Base-by-base conservation (phyloP, 495 filamentous ascomycete species). In the Aspergillus carlsbadensis region DNA sequence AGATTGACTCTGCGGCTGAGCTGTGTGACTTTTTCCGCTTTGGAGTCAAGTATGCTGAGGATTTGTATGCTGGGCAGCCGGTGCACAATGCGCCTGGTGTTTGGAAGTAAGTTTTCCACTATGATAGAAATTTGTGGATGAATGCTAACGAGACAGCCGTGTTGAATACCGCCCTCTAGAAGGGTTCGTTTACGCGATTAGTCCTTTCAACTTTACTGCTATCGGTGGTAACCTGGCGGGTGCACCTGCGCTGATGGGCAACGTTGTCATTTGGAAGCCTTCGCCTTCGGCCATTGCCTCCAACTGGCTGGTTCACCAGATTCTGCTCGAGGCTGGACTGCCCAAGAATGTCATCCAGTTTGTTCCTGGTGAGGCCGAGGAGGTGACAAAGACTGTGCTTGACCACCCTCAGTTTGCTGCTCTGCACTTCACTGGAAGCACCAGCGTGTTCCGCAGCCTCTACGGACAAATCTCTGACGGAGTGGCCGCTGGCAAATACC, bases 1-100 rank as follows among this genome's bases (percentile, higher is more conserved):
- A 97, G 81, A 96, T 97, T 61, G 92, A 97, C 72, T 84, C 93
- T 21, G 92, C 93, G 4, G 93, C 93, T 2, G 92, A 98, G 78
- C 74, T 96, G 39, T 85, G 82, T 60, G 92, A 98, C 70, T 98
- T 98, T 76, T 79, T 98, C 62, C 81, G 89, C 56, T 77, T 95
- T 75, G 92, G 90, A 61, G 91, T 94, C 35, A 84, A 89, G 65
- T 95, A 90, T 65, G 91, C 91, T 17, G 87, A 95, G 72, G 88
- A 95, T 64, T 65, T 95, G 21, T 95, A 95, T 67, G 84, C 88
- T 20, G 86, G 90, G 68, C 91, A 96, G 71, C 91, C 91, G 6
- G 70, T 69, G 31, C 87, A 90, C 72, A 84, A 96, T 65, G 75
- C 88, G 3, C 72, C 88, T 10, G 89, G 88, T 18, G 80, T 92